Evolutionary conservation across 257 asterid genomes (phyloP).

Genomic region (Capsicum baccatum): DNA sequence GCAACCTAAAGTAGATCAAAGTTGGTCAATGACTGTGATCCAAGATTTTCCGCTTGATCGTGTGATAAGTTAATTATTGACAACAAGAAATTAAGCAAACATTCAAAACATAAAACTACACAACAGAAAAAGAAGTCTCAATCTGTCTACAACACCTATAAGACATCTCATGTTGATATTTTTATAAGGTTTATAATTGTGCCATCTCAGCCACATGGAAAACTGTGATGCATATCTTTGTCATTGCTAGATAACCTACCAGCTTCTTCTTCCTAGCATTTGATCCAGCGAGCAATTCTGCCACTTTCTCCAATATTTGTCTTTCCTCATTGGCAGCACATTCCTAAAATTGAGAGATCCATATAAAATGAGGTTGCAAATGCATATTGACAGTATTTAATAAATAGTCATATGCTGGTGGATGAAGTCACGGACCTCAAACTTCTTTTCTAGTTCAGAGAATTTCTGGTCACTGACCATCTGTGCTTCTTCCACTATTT

Average conservation of each 20-base stretch:
- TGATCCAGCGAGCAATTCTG: constrained; percentile 89
- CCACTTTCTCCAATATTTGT: constrained; percentile 86
- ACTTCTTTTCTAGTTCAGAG: constrained; percentile 84
- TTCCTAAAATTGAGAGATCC: constrained; percentile 54
- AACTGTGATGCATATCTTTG: not conserved
- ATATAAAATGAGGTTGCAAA: not conserved
- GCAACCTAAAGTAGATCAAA: not conserved
- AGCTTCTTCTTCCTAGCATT: constrained; percentile 86
- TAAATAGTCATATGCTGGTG: not conserved
- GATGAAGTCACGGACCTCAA: constrained; percentile 65
- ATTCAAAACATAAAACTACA: not conserved
- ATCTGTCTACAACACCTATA: constrained; percentile 22
- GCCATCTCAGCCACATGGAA: not conserved
- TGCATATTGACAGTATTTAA: not conserved
- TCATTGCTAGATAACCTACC: constrained; percentile 47
- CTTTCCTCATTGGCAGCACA: constrained; percentile 92
- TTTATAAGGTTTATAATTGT: not conserved
- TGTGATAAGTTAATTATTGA: constrained; percentile 10
- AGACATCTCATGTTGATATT: not conserved
- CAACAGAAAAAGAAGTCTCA: not conserved
- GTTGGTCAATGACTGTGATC: not conserved
- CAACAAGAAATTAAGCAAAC: not conserved
- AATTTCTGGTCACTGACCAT: constrained; percentile 65
- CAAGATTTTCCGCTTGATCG: constrained; percentile 12
- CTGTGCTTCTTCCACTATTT: constrained; percentile 86